Evolutionary conservation across 2,329 filamentous ascomycete species (phyloP), one percentile per base, ranked within the genome.

Genomic region (Verticillium nubilum): DNA sequence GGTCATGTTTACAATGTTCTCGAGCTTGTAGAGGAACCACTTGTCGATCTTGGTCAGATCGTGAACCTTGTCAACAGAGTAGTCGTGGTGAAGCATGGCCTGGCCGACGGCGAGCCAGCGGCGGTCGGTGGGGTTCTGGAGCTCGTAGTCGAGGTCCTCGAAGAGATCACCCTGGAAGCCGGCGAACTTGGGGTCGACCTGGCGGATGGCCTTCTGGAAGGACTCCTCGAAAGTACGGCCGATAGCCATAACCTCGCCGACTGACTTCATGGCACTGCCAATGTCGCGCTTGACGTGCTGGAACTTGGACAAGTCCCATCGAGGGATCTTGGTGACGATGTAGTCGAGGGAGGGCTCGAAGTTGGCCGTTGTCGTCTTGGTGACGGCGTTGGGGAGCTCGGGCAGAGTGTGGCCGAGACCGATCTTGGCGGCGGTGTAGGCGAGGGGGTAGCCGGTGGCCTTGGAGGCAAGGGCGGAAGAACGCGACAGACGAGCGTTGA

Each of bases 181-280:
- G 64, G 94, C 78, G 73, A 91, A 98, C 69, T 85, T 86, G 66
- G 95, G 94, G 73, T 99, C 95, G 65, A 99, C 94, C 79, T 97
- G 92, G 62, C 95, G 91, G 72, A 97, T 96, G 63, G 95, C 95
- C 82, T 99, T 99, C 77, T 99, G 95, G 81, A 99, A 96, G 17
- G 92, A 96, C 79, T 99, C 95, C 78, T 99, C 95, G 69, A 98
- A 99, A 29, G 95, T 98, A 75, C 95, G 88, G 66, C 95, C 95
- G 69, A 99, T 98, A 65, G 95, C 95, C 95, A 99, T 99, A 62
- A 99, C 95, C 78, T 99, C 95, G 73, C 95, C 95, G 60, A 99
- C 93, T 26, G 93, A 97, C 81, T 98, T 99, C 95, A 99, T 99
- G 63, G 94, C 90, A 72, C 91, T 96, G 67, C 95, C 95, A 72